phyloP scores from a whole-genome alignment of 2,329 filamentous ascomycete genomes.

The Fusarium cicatricum region DNA sequence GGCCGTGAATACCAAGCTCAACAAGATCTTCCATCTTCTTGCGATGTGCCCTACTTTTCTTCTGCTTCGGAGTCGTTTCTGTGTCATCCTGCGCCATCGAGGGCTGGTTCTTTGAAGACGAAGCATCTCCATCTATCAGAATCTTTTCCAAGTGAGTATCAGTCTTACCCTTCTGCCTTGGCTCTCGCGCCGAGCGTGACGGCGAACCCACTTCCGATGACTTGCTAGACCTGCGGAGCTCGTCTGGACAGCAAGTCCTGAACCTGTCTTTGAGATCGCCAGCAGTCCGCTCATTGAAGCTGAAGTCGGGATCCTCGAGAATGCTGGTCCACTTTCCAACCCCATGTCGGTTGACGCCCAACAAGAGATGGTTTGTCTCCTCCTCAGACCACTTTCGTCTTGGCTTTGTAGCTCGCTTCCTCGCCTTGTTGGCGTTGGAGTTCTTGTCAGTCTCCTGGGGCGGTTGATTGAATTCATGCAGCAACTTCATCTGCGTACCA shows the following conservation, averaged over 20 bases:
- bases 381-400: constrained; percentile 71
- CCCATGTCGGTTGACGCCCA: constrained; percentile 69
- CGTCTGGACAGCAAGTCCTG: constrained; percentile 70
- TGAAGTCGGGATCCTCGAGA: constrained; percentile 66
- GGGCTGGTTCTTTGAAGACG: constrained; percentile 41
- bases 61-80: constrained; percentile 52
- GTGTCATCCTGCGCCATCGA: constrained; percentile 37
- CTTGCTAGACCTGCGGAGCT: constrained; percentile 59
- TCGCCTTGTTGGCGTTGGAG: constrained; percentile 49
- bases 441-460: constrained; percentile 46
- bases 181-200: constrained; percentile 33
- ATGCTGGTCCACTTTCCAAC: constrained; percentile 73
- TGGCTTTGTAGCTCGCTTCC: constrained; percentile 64
- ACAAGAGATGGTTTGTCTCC: constrained; percentile 68
- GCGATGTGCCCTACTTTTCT: constrained; percentile 63
- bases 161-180: constrained; percentile 53
- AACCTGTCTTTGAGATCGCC: constrained; percentile 73
- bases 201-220: constrained; percentile 36
- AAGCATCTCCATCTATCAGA: constrained; percentile 56
- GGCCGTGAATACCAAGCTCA: constrained; percentile 66
- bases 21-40: constrained; percentile 64
- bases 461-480: constrained; percentile 53
- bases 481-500: constrained; percentile 52
- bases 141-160: constrained; percentile 65
- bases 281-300: constrained; percentile 67